phyloP scores from a whole-genome alignment of 495 filamentous ascomycete species.

The Aspergillus diversus region DNA sequence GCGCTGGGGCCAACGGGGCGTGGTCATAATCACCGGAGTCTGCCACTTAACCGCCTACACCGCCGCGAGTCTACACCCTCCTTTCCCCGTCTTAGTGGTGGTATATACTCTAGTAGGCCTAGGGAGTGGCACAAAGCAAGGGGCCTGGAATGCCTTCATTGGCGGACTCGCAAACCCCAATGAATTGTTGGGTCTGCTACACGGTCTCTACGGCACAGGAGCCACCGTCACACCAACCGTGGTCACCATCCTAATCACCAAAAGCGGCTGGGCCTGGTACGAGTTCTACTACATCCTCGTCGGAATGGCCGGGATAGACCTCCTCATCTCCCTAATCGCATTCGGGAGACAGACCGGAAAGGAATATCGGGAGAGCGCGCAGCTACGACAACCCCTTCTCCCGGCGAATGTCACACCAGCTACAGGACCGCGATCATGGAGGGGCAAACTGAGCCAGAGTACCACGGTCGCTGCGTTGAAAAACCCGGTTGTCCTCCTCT shows the following conservation, averaged over 20 bases:
- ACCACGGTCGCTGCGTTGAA: constrained; percentile 33
- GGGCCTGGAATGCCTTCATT: constrained; percentile 65
- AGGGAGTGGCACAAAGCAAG: constrained; percentile 59
- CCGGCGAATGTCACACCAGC: no score
- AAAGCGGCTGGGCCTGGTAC: constrained; percentile 55
- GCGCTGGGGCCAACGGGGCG: constrained; percentile 68
- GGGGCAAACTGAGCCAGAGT: background rate
- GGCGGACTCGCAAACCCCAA: constrained; percentile 60
- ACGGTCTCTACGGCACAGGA: constrained; percentile 62
- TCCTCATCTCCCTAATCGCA: background rate
- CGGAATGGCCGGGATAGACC: constrained; percentile 39
- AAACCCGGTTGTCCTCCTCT: constrained; percentile 67
- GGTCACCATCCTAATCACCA: constrained; percentile 58
- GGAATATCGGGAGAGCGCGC: background rate
- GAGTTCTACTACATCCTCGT: constrained; percentile 55
- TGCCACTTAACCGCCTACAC: constrained; percentile 64
- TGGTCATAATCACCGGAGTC: constrained; percentile 64
- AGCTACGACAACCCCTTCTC: no score
- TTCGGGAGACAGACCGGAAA: background rate
- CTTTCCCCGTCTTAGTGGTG: constrained; percentile 58
- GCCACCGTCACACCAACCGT: constrained; percentile 57
- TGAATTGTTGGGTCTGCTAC: constrained; percentile 58
- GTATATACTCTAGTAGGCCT: constrained; percentile 59
- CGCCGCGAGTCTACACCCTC: constrained; percentile 58
- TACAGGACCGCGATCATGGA: background rate